Evolutionary conservation across 768 basidiomycete genomes (phyloP), one percentile per base, ranked within the genome.

Genomic region (Chalciporus chontae): DNA sequence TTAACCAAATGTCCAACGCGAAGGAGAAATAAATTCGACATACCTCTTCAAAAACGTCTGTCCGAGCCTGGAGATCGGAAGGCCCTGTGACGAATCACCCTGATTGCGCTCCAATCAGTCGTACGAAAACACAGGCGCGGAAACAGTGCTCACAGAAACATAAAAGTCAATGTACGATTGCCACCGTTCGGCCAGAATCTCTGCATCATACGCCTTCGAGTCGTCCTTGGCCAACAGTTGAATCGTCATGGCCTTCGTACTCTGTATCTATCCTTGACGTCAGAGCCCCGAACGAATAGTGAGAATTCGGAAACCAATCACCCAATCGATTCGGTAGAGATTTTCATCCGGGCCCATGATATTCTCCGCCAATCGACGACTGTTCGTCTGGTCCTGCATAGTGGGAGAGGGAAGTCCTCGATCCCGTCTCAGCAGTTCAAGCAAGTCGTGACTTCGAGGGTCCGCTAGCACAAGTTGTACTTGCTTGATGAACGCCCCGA

Each of bases 401-500:
- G 84, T 86, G 3, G 83, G 83, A 3, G 67, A 71, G 1, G 69
- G 59, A 5, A 87, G 61, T 15, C 77, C 75, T 24, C 87, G 73
- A 47, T 90, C 89, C 7, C 80, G 77, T 61, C 85, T 85, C 50
- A 91, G 68, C 15, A 80, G 67, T 46, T 90, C 87, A 5, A 87
- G 72, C 8, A 90, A 70, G 21, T 90, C 86, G 57, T 85, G 84
- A 60, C 83, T 85, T 59, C 82, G 84, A 2, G 77, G 60, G 55
- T 90, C 89, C 1, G 77, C 65, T n/a, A 88, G 72, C 27, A 86
- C 71, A n/a, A 76, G 65, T 61, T 90, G 88, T 8, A 89, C 90
- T 72, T 94, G 92, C 64, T 96, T 97, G 68, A 99, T 84, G 52
- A 97, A 77, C 1, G 83, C 76, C 1, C 87, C 88, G 38, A 97